A percentile compares a stretch with the other conserved stretches of the same genome.
These are phyloP conservation scores for Dictyostelium capitatum DNA, from an alignment of 78 protist genomes.

Conservation along the genomic window DNA sequence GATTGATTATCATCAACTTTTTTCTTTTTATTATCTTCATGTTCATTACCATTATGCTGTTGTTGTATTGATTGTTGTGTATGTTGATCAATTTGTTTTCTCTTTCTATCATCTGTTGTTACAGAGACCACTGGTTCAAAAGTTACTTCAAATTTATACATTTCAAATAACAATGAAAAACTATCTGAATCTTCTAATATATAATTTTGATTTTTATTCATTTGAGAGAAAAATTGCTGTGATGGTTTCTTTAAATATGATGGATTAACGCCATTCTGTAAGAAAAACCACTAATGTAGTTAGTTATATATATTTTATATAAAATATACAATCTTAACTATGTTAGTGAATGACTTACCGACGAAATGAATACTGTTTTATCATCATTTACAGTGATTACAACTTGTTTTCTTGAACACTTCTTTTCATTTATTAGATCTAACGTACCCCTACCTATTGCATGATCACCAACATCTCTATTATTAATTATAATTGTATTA, in stretches of 20 bases:
- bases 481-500: not conserved
- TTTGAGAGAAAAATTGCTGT: conserved; percentile 40
- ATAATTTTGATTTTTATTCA: conserved; percentile 55
- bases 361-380: not conserved
- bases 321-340: not conserved
- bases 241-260: conserved; percentile 47
- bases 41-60: not conserved
- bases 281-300: no score
- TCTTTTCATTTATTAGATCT: conserved; percentile 29
- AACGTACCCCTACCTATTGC: conserved; percentile 46
- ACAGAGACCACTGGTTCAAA: not conserved
- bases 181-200: conserved; percentile 36
- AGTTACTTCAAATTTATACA: not conserved
- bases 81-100: not conserved
- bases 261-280: conserved; percentile 58
- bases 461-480: not conserved
- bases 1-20: not conserved
- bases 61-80: not conserved
- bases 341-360: conserved; percentile 4
- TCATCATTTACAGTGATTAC: conserved; percentile 12
- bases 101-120: not conserved
- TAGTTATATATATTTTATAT: no score
- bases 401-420: conserved; percentile 78
- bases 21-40: conserved; percentile 18
- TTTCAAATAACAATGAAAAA: conserved; percentile 57